Percentiles rank a stretch among this genome's conserved stretches.
phyloP scores from a whole-genome alignment of 495 filamentous ascomycete genomes.

The Neurospora cerealis region DNA sequence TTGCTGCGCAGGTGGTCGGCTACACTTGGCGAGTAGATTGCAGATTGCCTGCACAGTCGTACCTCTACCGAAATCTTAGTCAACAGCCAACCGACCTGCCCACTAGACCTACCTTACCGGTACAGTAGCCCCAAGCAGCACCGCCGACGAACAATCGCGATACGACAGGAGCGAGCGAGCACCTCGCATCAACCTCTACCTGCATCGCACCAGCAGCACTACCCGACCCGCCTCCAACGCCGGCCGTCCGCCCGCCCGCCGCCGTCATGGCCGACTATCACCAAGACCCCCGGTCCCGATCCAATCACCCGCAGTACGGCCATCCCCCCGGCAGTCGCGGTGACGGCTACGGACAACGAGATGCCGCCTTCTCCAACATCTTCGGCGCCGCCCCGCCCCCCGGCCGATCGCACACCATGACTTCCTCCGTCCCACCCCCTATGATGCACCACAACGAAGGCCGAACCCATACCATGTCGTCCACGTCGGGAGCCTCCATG shows the following conservation, averaged over 20 bases:
- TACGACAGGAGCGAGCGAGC: not conserved
- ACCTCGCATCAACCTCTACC: not conserved
- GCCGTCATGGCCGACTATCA: conserved; percentile 78
- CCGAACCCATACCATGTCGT: conserved; percentile 82
- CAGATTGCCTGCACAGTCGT: not conserved
- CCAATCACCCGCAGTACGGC: conserved; percentile 46
- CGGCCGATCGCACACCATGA: conserved; percentile 83
- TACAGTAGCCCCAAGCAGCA: not conserved
- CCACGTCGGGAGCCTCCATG: conserved; percentile 60
- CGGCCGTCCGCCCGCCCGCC: conserved; percentile 7
- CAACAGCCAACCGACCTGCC: not conserved
- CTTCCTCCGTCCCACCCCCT: conserved; percentile 45
- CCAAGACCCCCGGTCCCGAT: conserved; percentile 55
- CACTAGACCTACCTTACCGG: not conserved
- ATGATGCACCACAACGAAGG: conserved; percentile 37
- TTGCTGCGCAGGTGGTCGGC: not conserved
- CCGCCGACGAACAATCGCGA: not conserved
- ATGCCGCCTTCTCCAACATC: conserved; percentile 93
- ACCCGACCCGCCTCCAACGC: not conserved
- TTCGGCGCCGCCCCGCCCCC: conserved; percentile 83
- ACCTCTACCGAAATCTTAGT: not conserved
- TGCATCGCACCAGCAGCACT: not conserved
- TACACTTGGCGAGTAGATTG: not conserved
- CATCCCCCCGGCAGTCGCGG: conserved; percentile 40
- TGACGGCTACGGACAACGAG: conserved; percentile 54